These are phyloP conservation scores for Trichoderma oligosporum DNA, from an alignment of 2,329 filamentous ascomycete genomes.

Conservation along the genomic window DNA sequence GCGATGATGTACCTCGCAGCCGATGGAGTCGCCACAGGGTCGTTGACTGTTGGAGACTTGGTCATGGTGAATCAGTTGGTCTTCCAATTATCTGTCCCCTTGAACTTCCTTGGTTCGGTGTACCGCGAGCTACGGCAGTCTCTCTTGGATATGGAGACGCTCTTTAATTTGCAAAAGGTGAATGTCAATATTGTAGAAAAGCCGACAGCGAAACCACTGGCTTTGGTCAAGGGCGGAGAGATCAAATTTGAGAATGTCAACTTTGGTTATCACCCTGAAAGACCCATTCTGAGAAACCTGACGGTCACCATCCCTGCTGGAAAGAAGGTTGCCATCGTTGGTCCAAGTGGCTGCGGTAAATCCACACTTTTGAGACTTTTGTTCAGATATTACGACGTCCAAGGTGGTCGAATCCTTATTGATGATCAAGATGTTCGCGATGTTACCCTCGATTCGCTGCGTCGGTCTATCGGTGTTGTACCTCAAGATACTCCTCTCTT, in stretches of 20 bases:
- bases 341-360: constrained; percentile 93
- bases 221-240: constrained; percentile 73
- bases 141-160: constrained; percentile 94
- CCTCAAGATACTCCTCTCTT: constrained; percentile 96
- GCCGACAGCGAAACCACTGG: constrained; percentile 67
- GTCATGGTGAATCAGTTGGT: constrained; percentile 99
- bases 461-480: constrained; percentile 86
- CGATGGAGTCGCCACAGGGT: constrained; percentile 76
- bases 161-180: constrained; percentile 96
- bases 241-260: constrained; percentile 93
- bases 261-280: constrained; percentile 85
- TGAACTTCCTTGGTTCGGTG: constrained; percentile 97
- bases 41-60: constrained; percentile 86
- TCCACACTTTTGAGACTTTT: constrained; percentile 86
- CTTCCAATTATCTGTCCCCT: constrained; percentile 92
- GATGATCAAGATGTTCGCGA: constrained; percentile 89
- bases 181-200: constrained; percentile 82
- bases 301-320: constrained; percentile 88
- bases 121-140: constrained; percentile 95
- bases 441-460: constrained; percentile 76
- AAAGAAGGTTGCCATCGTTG: constrained; percentile 93
- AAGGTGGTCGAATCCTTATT: constrained; percentile 79
- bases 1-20: constrained; percentile 98
- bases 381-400: constrained; percentile 91
- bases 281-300: constrained; percentile 81